Base-by-base conservation (phyloP, 1,284 basidiomycete genomes). In the Apiotrichum domesticum region DNA sequence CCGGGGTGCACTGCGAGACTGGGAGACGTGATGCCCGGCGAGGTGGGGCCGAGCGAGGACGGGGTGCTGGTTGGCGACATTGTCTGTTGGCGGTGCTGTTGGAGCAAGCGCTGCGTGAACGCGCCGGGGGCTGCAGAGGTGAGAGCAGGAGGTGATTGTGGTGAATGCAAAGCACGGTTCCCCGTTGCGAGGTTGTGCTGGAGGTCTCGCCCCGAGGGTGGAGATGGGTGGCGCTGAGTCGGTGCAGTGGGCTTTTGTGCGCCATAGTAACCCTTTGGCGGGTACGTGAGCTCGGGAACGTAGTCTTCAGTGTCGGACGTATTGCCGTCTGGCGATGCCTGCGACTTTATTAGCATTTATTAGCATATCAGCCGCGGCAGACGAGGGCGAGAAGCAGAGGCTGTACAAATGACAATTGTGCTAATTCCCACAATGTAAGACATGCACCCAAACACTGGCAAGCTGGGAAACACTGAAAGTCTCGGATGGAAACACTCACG, bases 281-380 rank as follows among this genome's bases (percentile, higher is more conserved):
- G 52, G 34, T 54, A 54, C 6, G 52, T 54, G 32, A 35, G 33
- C 2, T 43, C 29, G 33, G 52, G 46, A 2, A 48, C 40, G 40
- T 48, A 54, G 11, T 48, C 34, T 2, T 43, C 40, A 4, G 33
- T 35, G 50, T 54, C 46, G 8, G 52, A 43, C 11, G 40, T 6
- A 11, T 46, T 32, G 10, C 40, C 52, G 46, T 54, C 52, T 7
- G 52, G 52, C 13, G 52, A 54, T n/a, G 37, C 45, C 52, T 54
- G 35, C 21, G 37, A 29, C 29, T 29, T 29, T 29, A 29, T 29
- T 29, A 29, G 29, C 29, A 29, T 29, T 29, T 29, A 29, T 29
- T 29, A 29, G 29, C 29, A 29, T 29, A 29, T 29, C 29, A 29
- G 29, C 29, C 29, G 29, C 29, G 29, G 29, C 29, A 29, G 29